Base-by-base conservation (phyloP, 2,329 filamentous ascomycete genomes). In the Chaetomiaceae sp. region DNA sequence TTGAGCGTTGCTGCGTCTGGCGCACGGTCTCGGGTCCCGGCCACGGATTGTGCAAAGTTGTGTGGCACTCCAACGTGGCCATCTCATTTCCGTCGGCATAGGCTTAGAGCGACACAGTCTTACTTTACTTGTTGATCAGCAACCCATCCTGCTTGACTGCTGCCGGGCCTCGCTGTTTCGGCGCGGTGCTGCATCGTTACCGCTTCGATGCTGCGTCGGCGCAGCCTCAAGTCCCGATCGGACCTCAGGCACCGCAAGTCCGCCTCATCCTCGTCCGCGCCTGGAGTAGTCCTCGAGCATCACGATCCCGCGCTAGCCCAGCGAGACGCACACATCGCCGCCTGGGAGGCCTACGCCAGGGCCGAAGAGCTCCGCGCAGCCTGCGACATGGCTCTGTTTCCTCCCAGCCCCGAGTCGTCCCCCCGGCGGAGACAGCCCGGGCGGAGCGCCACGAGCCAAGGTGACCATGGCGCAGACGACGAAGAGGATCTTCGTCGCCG, bases 271-370 rank as follows among this genome's bases (percentile, higher is more conserved):
- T 63, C 70, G 24, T 75, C 75, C 27, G 63, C 70, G 24, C 68
- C 68, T 40, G 68, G 70, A 24, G 65, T 71, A 17, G 63, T 67
- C 48, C 62, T 76, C 17, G 68, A 75, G 40, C 66, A 72, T 41
- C 74, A 80, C 36, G 65, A 72, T 53, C 72, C 73, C 1, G 63
- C 62, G 10, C 61, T 65, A 3, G 75, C 76, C 2, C 71, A 76
- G 39, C 69, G 76, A 44, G 78, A 84, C 61, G 83, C 83, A 7
- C 74, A 79, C 32, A 71, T 75, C 32, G 82, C 83, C 18, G 83
- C 83, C 7, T 66, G 69, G 27, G 67, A 81, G 56, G 83, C 83
- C 1, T 86, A 78, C 58, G 61, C 67, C 6, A 70, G 74, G 49
- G 74, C 75, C n/a, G 68, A 68, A n/a, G n/a, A n/a, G 44, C 67